Evolutionary conservation across 257 asterid genomes (phyloP).

Genomic region (Solanum etuberosum): DNA sequence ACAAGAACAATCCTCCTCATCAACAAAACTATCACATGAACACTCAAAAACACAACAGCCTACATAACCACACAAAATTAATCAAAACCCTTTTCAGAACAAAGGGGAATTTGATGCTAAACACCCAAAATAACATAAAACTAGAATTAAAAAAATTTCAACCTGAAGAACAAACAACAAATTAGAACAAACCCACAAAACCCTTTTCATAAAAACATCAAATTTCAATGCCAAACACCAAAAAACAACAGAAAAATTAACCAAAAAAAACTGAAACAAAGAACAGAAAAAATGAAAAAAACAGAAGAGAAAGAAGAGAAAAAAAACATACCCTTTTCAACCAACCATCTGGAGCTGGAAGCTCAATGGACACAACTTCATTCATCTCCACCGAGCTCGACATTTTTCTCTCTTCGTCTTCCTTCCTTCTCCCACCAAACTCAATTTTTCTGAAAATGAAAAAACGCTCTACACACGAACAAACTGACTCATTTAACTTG

Average conservation of each 20-base stretch:
- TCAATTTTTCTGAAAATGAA: background rate
- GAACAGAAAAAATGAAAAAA: background rate
- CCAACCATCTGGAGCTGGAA: slow-evolving; percentile 38
- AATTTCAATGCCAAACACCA: background rate
- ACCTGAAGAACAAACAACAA: background rate
- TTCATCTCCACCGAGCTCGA: slow-evolving; percentile 20
- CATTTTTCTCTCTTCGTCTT: slow-evolving; percentile 3
- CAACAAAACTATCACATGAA: background rate
- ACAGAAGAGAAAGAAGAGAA: background rate
- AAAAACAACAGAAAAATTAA: background rate
- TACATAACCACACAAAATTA: background rate
- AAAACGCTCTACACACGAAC: background rate
- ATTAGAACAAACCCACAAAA: background rate
- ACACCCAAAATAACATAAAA: background rate
- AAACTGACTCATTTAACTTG: background rate
- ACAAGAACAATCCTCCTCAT: background rate
- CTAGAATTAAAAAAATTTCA: background rate
- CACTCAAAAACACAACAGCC: background rate
- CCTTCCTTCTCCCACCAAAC: background rate
- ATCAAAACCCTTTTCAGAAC: background rate
- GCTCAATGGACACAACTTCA: slow-evolving; percentile 23
- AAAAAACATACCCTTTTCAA: slow-evolving; percentile 13
- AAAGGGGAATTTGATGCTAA: background rate
- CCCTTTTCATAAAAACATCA: background rate
- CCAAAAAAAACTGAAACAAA: background rate